phyloP scores from a whole-genome alignment of 768 basidiomycete genomes.

The Trametes cinnabarina region DNA sequence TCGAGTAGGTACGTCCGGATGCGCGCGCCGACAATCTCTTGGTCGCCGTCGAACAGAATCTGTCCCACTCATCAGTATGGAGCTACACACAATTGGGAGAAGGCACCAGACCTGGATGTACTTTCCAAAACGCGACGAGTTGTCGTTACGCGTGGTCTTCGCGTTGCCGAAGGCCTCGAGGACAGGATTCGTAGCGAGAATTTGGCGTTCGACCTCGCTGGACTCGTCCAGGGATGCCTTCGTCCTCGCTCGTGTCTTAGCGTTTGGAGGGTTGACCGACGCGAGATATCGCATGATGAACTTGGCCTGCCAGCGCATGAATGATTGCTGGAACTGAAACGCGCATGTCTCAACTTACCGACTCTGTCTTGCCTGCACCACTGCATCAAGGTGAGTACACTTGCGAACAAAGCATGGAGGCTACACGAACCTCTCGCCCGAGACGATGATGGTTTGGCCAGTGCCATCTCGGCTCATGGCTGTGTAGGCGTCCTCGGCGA shows the following conservation, averaged over 20 bases:
- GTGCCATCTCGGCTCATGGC: conserved; percentile 92
- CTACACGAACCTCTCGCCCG: conserved; percentile 82
- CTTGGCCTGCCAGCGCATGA: conserved; percentile 63
- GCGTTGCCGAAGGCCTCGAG: conserved; percentile 99
- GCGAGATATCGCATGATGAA: conserved; percentile 99
- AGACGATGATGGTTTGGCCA: conserved; percentile 98
- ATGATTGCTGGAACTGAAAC: conserved; percentile 3
- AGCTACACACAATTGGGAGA: not conserved
- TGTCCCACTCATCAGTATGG: conserved; percentile 33
- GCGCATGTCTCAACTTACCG: conserved; percentile 48
- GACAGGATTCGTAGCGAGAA: conserved; percentile 98
- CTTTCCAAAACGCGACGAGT: conserved; percentile 98
- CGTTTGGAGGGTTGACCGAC: conserved; percentile 84
- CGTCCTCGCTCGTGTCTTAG: conserved; percentile 57
- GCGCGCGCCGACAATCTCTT: conserved; percentile 98
- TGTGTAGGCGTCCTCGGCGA: conserved; percentile 98
- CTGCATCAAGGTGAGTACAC: conserved; percentile 40
- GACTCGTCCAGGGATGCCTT: conserved; percentile 80
- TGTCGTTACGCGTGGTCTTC: conserved; percentile 98
- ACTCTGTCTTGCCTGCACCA: conserved; percentile 99
- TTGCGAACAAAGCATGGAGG: not conserved
- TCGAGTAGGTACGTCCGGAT: conserved; percentile 98
- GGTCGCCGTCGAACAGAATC: conserved; percentile 95
- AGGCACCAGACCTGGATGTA: conserved; percentile 91
- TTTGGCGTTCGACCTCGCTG: conserved; percentile 95